Conservation (phyloP, 1,284 basidiomycete species). For the Tilletia indica region DNA sequence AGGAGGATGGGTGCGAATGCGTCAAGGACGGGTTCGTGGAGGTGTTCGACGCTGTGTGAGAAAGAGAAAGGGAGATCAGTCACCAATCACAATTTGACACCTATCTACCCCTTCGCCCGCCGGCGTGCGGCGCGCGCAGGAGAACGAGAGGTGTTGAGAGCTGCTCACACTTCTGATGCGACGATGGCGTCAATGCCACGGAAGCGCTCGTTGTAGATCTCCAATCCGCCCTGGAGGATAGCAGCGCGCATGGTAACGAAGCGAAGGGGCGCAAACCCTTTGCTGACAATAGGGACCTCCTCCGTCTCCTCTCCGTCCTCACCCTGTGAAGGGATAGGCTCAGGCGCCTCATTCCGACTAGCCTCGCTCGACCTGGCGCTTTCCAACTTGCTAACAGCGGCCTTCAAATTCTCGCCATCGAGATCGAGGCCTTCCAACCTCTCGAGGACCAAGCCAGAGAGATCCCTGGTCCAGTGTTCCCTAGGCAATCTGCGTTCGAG, state of each 20-base stretch:
- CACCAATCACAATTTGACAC: no score
- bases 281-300: neutral
- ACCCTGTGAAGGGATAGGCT: neutral
- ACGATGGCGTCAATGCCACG: conserved; percentile 76
- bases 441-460: conserved; percentile 16
- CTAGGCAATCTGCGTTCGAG: neutral
- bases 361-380: neutral
- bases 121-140: no score
- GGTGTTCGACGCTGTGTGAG: conserved; percentile 75
- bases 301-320: no score
- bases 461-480: neutral
- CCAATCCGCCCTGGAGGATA: conserved; percentile 68
- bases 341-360: neutral
- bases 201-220: conserved; percentile 72
- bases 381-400: conserved; percentile 13
- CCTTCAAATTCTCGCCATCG: conserved; percentile 18
- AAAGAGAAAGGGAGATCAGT: neutral
- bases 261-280: conserved; percentile 4
- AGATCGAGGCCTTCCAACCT: conserved; percentile 19
- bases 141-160: no score
- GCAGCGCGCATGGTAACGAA: conserved; percentile 30
- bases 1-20: conserved; percentile 77
- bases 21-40: conserved; percentile 69
- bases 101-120: neutral
- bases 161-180: conserved; percentile 76